These are phyloP conservation scores for Peronospora tabacina DNA, from an alignment of 352 stramenopile genomes.

Conservation along the genomic window DNA sequence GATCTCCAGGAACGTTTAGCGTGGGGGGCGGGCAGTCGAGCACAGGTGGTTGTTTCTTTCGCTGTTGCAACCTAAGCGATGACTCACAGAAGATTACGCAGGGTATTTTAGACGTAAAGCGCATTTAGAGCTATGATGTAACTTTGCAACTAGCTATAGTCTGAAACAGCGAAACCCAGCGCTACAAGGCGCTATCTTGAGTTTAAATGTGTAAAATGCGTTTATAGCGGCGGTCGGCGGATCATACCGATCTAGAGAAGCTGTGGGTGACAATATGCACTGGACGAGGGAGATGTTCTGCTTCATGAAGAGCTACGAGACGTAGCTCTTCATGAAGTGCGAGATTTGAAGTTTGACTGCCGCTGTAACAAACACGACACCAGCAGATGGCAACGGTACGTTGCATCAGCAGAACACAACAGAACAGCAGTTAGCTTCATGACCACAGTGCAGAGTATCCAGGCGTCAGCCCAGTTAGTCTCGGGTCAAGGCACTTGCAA, in stretches of 20 bases:
- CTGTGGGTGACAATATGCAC: slow-evolving; percentile 69
- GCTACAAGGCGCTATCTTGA: slow-evolving; percentile 36
- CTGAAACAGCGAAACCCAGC: slow-evolving; percentile 33
- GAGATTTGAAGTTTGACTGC: slow-evolving; percentile 22
- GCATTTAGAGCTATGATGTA: slow-evolving; percentile 55
- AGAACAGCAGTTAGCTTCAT: slow-evolving; percentile 6
- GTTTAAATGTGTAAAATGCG: slow-evolving; percentile 45
- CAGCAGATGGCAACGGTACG: slow-evolving; percentile 2
- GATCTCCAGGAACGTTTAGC: background rate
- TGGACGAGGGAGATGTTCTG: slow-evolving; percentile 72
- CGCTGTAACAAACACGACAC: background rate
- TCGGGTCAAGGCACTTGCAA: too few relatives aligned
- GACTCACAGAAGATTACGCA: slow-evolving; percentile 14
- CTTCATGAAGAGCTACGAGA: slow-evolving; percentile 49
- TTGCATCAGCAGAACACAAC: slow-evolving; percentile 2
- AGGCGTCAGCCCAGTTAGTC: too few relatives aligned
- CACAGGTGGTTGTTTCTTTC: background rate
- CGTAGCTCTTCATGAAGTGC: slow-evolving; percentile 10
- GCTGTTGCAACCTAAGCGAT: slow-evolving; percentile 4
- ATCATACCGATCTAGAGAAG: slow-evolving; percentile 48
- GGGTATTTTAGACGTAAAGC: slow-evolving; percentile 37
- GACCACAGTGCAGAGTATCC: background rate
- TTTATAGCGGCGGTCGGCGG: slow-evolving; percentile 41
- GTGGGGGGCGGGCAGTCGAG: slow-evolving; percentile 2
- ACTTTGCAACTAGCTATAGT: slow-evolving; percentile 49